phyloP scores from a whole-genome alignment of 2,329 filamentous ascomycete genomes.

The Claviceps fusiformis region DNA sequence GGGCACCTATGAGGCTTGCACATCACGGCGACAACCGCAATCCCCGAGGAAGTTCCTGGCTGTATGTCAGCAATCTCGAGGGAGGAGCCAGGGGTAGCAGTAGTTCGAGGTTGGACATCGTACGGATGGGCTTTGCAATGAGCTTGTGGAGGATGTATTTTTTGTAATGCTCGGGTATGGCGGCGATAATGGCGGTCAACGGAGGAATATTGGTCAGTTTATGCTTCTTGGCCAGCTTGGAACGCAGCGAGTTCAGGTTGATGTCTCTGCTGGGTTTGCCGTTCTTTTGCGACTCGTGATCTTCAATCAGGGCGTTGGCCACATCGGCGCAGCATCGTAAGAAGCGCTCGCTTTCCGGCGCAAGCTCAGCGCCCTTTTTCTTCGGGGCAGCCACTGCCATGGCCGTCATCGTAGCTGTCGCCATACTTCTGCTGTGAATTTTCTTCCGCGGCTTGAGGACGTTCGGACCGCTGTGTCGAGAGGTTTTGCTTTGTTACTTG shows the following conservation, averaged over 20 bases:
- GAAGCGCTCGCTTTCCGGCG: constrained; percentile 89
- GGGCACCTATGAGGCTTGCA: constrained; percentile 97
- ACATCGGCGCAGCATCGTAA: constrained; percentile 92
- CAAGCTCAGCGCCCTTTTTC: constrained; percentile 59
- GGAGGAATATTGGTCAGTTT: constrained; percentile 77
- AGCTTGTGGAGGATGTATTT: constrained; percentile 96
- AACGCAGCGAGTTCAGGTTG: constrained; percentile 80
- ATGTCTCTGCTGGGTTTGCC: constrained; percentile 68
- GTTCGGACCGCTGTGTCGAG: neutral
- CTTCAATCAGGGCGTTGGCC: constrained; percentile 83
- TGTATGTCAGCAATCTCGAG: constrained; percentile 3
- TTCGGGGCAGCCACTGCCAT: constrained; percentile 51
- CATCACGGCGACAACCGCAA: constrained; percentile 98
- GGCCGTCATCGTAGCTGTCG: constrained; percentile 48
- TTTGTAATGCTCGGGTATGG: constrained; percentile 98
- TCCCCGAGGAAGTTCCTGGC: constrained; percentile 83
- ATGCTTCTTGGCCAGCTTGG: constrained; percentile 87
- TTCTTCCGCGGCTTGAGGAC: neutral
- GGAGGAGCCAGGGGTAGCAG: no score
- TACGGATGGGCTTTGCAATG: constrained; percentile 90
- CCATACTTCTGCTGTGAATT: constrained; percentile 17
- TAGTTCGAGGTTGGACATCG: neutral
- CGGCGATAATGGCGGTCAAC: constrained; percentile 91
- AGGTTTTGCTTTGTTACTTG: neutral
- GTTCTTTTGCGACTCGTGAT: constrained; percentile 72